phyloP scores from a whole-genome alignment of 495 filamentous ascomycete genomes.

The Aspergillus asperescens region DNA sequence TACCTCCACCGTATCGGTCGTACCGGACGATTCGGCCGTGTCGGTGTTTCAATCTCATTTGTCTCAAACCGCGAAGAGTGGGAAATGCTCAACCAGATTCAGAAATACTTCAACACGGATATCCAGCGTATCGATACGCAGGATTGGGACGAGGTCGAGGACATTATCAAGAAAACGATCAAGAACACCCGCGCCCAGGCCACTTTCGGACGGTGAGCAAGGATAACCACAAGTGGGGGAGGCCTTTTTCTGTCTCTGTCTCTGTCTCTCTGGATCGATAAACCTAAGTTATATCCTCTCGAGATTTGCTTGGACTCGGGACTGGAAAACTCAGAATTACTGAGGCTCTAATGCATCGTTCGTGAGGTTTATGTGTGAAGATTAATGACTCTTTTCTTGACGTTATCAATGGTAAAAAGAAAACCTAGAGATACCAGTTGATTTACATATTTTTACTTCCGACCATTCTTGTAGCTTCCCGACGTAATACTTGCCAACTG shows the following conservation, averaged over 20 bases:
- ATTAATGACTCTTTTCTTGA: conserved; percentile 27
- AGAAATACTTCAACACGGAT: conserved; percentile 57
- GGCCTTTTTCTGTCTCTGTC: too few species aligned
- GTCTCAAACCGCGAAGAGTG: conserved; percentile 75
- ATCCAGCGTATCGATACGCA: conserved; percentile 55
- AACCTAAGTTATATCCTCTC: too few species aligned
- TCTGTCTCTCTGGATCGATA: too few species aligned
- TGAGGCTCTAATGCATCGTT: conserved; percentile 3
- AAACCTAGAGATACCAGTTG: conserved; percentile 32
- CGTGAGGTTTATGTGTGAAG: conserved; percentile 28
- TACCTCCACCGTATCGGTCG: conserved; percentile 98
- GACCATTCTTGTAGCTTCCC: too few species aligned
- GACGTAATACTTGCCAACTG: too few species aligned
- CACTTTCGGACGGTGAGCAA: conserved; percentile 36
- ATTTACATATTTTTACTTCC: background rate
- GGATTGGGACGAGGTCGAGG: conserved; percentile 87
- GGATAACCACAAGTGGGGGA: too few species aligned
- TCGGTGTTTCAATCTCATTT: conserved; percentile 92
- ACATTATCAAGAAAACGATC: conserved; percentile 72
- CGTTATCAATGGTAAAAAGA: conserved; percentile 14
- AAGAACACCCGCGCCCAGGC: conserved; percentile 69
- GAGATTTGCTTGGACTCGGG: background rate
- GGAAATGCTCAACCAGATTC: conserved; percentile 69
- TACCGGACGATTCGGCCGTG: conserved; percentile 93
- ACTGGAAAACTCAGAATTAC: background rate